Conservation (phyloP, 345 rosid species). For the Lepidium sativum region DNA sequence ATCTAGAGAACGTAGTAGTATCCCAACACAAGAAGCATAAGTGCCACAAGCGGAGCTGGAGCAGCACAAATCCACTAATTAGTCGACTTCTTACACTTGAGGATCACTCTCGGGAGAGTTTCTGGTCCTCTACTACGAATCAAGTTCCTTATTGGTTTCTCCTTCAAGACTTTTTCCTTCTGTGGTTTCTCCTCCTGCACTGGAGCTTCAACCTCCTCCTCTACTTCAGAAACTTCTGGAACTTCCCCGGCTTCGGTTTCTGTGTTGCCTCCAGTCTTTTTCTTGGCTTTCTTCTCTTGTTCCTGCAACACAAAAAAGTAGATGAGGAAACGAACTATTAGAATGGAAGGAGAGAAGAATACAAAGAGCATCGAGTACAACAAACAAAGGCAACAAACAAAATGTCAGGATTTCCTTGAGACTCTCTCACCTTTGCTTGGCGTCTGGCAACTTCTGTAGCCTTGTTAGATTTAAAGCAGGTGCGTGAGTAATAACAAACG, state of each 20-base stretch:
- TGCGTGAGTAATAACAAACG: not conserved
- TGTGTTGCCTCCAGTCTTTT: conserved; percentile 41
- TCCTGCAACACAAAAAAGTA: conserved; percentile 44
- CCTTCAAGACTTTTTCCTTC: conserved; percentile 40
- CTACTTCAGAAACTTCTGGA: conserved; percentile 46
- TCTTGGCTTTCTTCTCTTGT: conserved; percentile 81
- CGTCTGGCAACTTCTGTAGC: conserved; percentile 92
- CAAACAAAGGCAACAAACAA: conserved; percentile 18
- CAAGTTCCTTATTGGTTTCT: conserved; percentile 40
- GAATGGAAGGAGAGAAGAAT: not conserved
- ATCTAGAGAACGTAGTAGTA: conserved; percentile 39
- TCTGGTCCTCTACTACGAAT: conserved; percentile 47
- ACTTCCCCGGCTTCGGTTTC: conserved; percentile 44
- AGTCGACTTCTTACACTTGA: conserved; percentile 60
- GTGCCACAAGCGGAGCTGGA: conserved; percentile 45
- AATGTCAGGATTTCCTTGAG: conserved; percentile 64
- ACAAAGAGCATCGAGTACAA: not conserved
- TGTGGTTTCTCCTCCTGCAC: conserved; percentile 23
- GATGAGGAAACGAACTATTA: not conserved
- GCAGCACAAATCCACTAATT: conserved; percentile 67
- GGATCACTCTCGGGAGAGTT: conserved; percentile 55
- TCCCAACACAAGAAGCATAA: conserved; percentile 36
- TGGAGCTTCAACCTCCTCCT: conserved; percentile 30
- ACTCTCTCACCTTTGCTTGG: conserved; percentile 74
- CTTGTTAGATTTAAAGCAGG: conserved; percentile 42